Evolutionary conservation across 2,329 filamentous ascomycete species (phyloP).

Genomic region (Claviceps digitariae): DNA sequence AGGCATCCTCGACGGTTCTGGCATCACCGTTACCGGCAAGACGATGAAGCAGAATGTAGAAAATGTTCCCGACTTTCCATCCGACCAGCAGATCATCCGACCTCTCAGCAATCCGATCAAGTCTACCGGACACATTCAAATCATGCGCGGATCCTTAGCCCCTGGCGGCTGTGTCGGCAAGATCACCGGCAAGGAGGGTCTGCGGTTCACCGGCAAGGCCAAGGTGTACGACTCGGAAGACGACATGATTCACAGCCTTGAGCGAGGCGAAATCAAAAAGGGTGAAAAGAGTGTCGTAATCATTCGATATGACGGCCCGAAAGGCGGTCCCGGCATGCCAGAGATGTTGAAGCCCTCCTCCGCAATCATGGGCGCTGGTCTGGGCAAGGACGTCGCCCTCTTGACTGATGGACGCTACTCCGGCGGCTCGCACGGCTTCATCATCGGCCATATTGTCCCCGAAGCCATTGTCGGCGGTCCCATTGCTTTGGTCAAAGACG

Average conservation of each 20-base stretch:
- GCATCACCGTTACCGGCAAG: constrained; percentile 78
- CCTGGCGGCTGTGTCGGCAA: constrained; percentile 82
- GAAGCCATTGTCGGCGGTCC: constrained; percentile 78
- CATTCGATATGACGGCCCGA: constrained; percentile 87
- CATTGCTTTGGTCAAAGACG: constrained; percentile 69
- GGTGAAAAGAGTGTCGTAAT: constrained; percentile 82
- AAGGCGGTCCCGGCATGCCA: constrained; percentile 87
- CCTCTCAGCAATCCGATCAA: constrained; percentile 77
- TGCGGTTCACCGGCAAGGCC: constrained; percentile 66
- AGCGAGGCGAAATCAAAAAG: constrained; percentile 64
- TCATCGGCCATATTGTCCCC: constrained; percentile 78
- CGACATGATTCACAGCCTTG: constrained; percentile 64
- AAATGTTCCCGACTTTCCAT: constrained; percentile 57
- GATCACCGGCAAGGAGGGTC: constrained; percentile 90
- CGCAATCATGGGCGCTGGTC: constrained; percentile 80
- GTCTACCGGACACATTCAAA: constrained; percentile 74
- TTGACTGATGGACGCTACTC: constrained; percentile 66
- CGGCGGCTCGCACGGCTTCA: constrained; percentile 72
- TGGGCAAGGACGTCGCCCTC: constrained; percentile 62
- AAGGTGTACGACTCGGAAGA: constrained; percentile 75
- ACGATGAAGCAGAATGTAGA: constrained; percentile 77
- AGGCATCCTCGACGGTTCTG: constrained; percentile 65
- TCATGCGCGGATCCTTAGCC: constrained; percentile 71
- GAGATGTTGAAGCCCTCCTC: constrained; percentile 91
- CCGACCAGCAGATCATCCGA: constrained; percentile 70